phyloP scores from a whole-genome alignment of 78 protist genomes.

The Dictyostelium discoideum region DNA sequence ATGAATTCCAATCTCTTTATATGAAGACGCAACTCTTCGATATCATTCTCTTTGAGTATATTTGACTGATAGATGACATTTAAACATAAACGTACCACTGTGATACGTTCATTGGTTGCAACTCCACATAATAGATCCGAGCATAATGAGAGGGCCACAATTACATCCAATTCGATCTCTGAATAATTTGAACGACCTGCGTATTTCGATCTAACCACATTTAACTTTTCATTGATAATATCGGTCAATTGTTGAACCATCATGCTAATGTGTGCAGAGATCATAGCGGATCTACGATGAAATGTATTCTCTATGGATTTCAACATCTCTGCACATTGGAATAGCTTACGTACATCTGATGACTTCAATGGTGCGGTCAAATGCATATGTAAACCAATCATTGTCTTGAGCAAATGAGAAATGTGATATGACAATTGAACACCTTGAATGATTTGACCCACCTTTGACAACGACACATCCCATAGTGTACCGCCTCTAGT shows the following conservation, averaged over 20 bases:
- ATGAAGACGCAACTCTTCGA: conserved; percentile 28
- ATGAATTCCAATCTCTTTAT: conserved; percentile 68
- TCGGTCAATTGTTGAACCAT: conserved; percentile 27
- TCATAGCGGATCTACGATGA: conserved; percentile 66
- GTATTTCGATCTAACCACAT: conserved; percentile 7
- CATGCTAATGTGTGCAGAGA: conserved; percentile 75
- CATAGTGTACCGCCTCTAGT: neutral
- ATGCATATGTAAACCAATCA: conserved; percentile 72
- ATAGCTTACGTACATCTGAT: conserved; percentile 62
- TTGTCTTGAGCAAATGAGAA: conserved; percentile 51
- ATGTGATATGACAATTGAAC: conserved; percentile 65
- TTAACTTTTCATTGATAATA: conserved; percentile 54
- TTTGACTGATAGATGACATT: conserved; percentile 29
- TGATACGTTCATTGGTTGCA: conserved; percentile 42
- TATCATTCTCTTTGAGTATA: conserved; percentile 41
- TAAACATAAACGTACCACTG: conserved; percentile 37
- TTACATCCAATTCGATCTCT: conserved; percentile 46
- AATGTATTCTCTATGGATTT: conserved; percentile 78
- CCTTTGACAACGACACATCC: conserved; percentile 26
- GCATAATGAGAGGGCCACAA: conserved; percentile 26
- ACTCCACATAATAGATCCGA: conserved; percentile 48
- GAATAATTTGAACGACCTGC: conserved; percentile 33
- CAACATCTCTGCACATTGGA: conserved; percentile 80
- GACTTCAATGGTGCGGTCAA: conserved; percentile 44
- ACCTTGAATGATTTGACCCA: conserved; percentile 75